Conservation (phyloP, 331 rosid genomes). For the Quercus tomentella region DNA sequence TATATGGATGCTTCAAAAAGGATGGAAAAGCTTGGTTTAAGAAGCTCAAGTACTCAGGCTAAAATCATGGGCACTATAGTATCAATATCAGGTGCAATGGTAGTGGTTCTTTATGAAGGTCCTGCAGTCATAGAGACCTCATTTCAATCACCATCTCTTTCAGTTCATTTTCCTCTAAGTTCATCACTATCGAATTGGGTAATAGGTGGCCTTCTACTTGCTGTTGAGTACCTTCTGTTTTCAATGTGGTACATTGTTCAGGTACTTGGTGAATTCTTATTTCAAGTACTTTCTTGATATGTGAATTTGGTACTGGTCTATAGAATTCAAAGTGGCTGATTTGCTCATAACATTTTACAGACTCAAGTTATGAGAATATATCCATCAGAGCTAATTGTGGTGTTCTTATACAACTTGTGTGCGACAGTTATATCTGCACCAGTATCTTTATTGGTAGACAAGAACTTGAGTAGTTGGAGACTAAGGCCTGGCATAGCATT, state of each 20-base stretch:
- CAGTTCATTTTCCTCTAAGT: constrained; percentile 6
- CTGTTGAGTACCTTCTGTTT: constrained; percentile 18
- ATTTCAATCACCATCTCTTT: not conserved
- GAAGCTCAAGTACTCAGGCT: constrained; percentile 25
- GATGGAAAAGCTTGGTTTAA: constrained; percentile 30
- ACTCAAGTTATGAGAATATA: constrained; percentile 24
- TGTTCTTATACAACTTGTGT: constrained; percentile 22
- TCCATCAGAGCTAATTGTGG: constrained; percentile 9
- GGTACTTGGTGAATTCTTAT: constrained; percentile 17
- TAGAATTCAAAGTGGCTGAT: not conserved
- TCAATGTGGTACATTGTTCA: constrained; percentile 42
- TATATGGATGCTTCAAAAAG: constrained; percentile 13
- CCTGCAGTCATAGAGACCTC: constrained; percentile 13
- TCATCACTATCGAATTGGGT: constrained; percentile 26
- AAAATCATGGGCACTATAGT: constrained; percentile 33
- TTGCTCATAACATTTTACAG: constrained; percentile 11
- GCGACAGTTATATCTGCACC: constrained; percentile 8
- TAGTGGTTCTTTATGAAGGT: constrained; percentile 36
- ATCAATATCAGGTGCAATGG: constrained; percentile 38
- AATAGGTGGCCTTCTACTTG: constrained; percentile 34
- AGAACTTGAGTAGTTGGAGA: constrained; percentile 10
- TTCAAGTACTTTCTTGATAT: not conserved
- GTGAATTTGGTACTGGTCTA: not conserved
- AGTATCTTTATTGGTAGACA: constrained; percentile 9
- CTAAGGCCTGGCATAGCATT: constrained; percentile 12